These are phyloP conservation scores for Nephelium lappaceum DNA, from an alignment of 345 rosid species.

Conservation along the genomic window DNA sequence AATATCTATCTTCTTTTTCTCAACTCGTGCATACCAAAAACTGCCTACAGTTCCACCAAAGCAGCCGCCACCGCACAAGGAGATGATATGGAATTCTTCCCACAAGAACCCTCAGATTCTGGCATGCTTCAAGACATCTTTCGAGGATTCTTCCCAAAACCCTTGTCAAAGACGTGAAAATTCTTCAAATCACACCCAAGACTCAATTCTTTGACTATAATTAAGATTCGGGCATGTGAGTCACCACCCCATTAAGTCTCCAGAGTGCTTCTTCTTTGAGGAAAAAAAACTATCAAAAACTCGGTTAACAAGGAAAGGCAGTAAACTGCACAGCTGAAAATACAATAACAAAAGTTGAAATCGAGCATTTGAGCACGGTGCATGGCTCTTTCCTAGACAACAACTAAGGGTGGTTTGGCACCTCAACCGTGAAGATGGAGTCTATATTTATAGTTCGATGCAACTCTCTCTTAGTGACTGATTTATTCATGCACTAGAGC, in stretches of 20 bases:
- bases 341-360: background rate
- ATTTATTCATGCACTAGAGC: slow-evolving; percentile 18
- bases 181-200: background rate
- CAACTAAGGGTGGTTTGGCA: slow-evolving; percentile 2
- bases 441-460: slow-evolving; percentile 24
- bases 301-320: background rate
- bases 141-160: slow-evolving; percentile 61
- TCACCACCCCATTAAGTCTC: slow-evolving; percentile 39
- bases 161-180: slow-evolving; percentile 28
- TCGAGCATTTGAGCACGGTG: background rate
- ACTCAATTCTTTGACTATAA: background rate
- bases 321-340: background rate
- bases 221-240: slow-evolving; percentile 20
- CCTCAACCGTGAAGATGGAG: background rate
- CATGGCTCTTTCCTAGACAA: no score
- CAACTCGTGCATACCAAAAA: no score
- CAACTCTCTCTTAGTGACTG: slow-evolving; percentile 5
- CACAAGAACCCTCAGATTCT: slow-evolving; percentile 61
- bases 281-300: background rate
- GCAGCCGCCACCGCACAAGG: background rate
- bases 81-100: slow-evolving; percentile 42
- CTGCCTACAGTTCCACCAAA: no score
- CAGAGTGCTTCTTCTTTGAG: slow-evolving; percentile 70
- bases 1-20: no score
- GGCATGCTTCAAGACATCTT: slow-evolving; percentile 85